Evolutionary conservation across 495 filamentous ascomycete species (phyloP).

Genomic region (Penicillium bialowiezense): DNA sequence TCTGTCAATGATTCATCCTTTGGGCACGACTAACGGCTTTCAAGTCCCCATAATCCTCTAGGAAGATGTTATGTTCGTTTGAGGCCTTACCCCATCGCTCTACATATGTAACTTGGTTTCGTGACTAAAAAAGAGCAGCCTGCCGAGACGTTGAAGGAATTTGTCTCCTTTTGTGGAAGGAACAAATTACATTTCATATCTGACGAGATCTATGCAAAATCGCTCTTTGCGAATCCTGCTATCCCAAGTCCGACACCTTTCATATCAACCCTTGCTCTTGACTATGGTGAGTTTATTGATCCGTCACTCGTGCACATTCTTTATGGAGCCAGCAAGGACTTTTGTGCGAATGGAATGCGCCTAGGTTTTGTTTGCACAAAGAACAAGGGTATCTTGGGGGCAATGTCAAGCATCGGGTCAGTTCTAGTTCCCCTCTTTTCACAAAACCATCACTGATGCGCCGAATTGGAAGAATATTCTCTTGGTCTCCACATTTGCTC

Average conservation of each 20-base stretch:
- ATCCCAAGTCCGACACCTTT: no score
- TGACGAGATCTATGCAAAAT: no score
- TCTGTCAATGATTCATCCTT: no score
- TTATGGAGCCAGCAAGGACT: slow-evolving; percentile 50
- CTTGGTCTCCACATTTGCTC: slow-evolving; percentile 33
- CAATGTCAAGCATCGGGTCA: slow-evolving; percentile 25
- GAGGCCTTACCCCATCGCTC: background rate
- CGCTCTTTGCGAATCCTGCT: no score
- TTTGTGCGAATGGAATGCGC: slow-evolving; percentile 42
- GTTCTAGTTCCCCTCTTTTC: background rate
- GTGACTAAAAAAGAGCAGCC: no score
- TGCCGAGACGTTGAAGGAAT: slow-evolving; percentile 2
- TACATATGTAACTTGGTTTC: no score
- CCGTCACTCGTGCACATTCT: slow-evolving; percentile 39
- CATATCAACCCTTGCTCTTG: no score
- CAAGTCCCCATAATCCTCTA: slow-evolving; percentile 47
- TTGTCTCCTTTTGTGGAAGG: no score
- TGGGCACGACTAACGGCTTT: slow-evolving; percentile 11
- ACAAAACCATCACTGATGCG: background rate
- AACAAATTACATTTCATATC: no score
- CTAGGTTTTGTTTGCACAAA: slow-evolving; percentile 40
- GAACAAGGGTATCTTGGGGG: slow-evolving; percentile 32
- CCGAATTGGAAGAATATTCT: slow-evolving; percentile 23
- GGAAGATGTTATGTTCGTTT: slow-evolving; percentile 26
- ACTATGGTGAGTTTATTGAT: slow-evolving; percentile 30